These are phyloP conservation scores for Phalaenopsis hybrid DNA, from an alignment of 116 monocot genomes.

Conservation along the genomic window DNA sequence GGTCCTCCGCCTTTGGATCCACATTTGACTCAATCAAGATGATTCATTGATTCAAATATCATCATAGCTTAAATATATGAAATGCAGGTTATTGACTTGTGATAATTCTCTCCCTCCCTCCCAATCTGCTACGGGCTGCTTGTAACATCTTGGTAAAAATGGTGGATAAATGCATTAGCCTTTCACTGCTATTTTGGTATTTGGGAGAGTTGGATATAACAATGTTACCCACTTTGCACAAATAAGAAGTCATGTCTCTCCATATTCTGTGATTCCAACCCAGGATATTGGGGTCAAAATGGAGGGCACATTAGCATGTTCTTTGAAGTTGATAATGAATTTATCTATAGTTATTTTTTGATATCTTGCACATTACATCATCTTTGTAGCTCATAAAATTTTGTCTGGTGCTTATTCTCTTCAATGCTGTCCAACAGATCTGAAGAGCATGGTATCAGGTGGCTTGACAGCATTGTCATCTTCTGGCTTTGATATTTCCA, in stretches of 20 bases:
- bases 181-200: not conserved
- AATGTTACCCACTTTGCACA: not conserved
- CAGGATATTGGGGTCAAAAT: not conserved
- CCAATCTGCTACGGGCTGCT: not conserved
- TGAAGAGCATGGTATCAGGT: slow-evolving; percentile 78
- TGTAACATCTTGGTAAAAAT: not conserved
- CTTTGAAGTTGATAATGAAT: not conserved
- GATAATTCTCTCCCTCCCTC: not conserved
- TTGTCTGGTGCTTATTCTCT: slow-evolving; percentile 2
- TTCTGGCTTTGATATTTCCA: slow-evolving; percentile 48
- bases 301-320: not conserved
- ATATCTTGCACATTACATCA: not conserved
- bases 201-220: not conserved
- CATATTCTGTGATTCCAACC: not conserved
- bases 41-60: not conserved
- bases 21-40: not conserved
- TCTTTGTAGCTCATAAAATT: not conserved
- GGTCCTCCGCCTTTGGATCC: not conserved
- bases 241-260: not conserved
- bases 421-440: slow-evolving; percentile 42
- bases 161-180: not conserved
- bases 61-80: not conserved
- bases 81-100: not conserved
- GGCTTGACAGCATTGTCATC: slow-evolving; percentile 75
- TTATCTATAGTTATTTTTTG: not conserved